Conservation (phyloP, 345 rosid species). For the Adansonia digitata region DNA sequence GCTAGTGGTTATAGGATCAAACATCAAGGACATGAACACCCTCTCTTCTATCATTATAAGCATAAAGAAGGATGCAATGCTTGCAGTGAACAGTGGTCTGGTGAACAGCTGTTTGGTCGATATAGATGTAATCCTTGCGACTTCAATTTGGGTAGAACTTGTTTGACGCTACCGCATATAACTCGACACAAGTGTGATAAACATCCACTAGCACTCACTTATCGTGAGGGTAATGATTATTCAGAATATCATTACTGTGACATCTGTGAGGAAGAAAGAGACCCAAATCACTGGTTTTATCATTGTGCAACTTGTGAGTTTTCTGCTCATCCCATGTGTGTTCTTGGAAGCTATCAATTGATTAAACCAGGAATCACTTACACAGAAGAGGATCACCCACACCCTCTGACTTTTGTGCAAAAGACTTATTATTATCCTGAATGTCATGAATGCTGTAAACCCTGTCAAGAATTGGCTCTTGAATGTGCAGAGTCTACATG, state of each 20-base stretch:
- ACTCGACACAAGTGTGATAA: conserved; percentile 5
- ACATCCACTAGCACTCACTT: conserved; percentile 2
- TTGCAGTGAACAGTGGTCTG: background rate
- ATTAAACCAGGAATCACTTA: background rate
- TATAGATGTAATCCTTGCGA: background rate
- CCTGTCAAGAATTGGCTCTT: background rate
- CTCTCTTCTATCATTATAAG: background rate
- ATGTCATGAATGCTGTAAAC: background rate
- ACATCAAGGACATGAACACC: background rate
- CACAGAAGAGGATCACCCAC: background rate
- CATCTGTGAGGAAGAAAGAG: conserved; percentile 16
- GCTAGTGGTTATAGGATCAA: background rate
- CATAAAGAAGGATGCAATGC: background rate
- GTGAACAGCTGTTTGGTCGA: accelerated
- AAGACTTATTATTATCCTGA: background rate
- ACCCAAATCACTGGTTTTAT: conserved; percentile 15
- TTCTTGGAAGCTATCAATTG: background rate
- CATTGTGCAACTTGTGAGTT: background rate
- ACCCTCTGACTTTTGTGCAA: background rate
- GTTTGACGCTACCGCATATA: background rate
- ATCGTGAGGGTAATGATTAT: background rate
- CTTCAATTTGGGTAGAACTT: background rate
- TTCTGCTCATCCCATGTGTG: background rate
- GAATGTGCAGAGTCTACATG: conserved; percentile 2
- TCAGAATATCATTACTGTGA: conserved; percentile 7